Conservation (phyloP, 78 protist genomes). For the Dictyostelium purpureum region DNA sequence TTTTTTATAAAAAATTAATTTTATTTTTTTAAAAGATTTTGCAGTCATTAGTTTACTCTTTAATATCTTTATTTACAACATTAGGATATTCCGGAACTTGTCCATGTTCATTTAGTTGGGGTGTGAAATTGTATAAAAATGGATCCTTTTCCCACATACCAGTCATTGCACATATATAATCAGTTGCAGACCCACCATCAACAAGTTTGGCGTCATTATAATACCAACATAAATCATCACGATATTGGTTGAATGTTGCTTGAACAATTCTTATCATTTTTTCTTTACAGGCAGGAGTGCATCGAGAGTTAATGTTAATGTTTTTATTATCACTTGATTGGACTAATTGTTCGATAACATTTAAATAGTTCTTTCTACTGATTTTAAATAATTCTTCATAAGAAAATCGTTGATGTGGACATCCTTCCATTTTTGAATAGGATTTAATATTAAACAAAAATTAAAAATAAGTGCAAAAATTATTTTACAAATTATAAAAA, state of each 20-base stretch:
- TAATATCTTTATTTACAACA: no score
- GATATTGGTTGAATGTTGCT: background rate
- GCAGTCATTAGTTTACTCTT: no score
- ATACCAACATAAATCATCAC: background rate
- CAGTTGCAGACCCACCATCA: background rate
- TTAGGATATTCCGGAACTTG: no score
- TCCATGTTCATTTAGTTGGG: no score
- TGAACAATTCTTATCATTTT: background rate
- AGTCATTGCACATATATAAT: background rate
- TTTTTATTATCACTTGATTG: background rate
- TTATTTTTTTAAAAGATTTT: no score
- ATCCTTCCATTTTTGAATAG: no score
- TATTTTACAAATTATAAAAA: no score
- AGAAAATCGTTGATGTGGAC: no score
- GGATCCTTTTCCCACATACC: background rate
- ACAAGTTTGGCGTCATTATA: background rate
- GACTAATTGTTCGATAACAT: background rate
- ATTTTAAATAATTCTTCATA: no score
- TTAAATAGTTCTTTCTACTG: background rate
- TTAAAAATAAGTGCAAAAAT: no score
- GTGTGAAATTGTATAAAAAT: background rate
- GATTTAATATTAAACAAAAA: no score
- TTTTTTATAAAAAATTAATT: no score
- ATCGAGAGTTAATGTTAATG: background rate
- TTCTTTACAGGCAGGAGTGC: background rate